Percentiles rank a stretch among this genome's conserved stretches.
phyloP scores from a whole-genome alignment of 805 yeast genomes.

The Wickerhamomyces xylosicus region DNA sequence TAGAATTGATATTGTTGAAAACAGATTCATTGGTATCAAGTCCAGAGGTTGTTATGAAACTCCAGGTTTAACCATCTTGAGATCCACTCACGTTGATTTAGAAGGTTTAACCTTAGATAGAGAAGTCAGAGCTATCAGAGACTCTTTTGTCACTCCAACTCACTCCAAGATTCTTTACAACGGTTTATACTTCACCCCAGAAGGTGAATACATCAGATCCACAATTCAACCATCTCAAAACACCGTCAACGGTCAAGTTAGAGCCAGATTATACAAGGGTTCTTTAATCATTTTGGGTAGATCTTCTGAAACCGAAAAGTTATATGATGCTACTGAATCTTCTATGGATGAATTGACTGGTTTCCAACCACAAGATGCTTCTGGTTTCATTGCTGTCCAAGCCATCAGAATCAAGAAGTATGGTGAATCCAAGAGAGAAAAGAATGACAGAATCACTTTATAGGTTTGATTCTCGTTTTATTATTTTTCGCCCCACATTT shows the following conservation, averaged over 20 bases:
- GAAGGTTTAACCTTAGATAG: slow-evolving; percentile 97
- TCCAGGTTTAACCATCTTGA: slow-evolving; percentile 92
- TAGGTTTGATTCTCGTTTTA: too few relatives aligned
- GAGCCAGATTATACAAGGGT: slow-evolving; percentile 93
- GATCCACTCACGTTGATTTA: slow-evolving; percentile 89
- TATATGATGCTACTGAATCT: slow-evolving; percentile 95
- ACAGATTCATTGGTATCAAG: slow-evolving; percentile 97
- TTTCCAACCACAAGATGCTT: slow-evolving; percentile 92
- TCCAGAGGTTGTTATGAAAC: slow-evolving; percentile 99
- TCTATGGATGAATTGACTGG: slow-evolving; percentile 99
- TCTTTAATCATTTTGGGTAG: slow-evolving; percentile 78
- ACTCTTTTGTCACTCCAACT: slow-evolving; percentile 86
- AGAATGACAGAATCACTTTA: slow-evolving; percentile 38
- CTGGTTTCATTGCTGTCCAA: slow-evolving; percentile 97
- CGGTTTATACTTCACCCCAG: slow-evolving; percentile 97
- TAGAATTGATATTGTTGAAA: slow-evolving; percentile 97
- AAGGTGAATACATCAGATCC: slow-evolving; percentile 88
- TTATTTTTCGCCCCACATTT: too few relatives aligned
- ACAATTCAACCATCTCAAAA: slow-evolving; percentile 93
- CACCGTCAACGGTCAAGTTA: slow-evolving; percentile 93
- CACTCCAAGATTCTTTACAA: slow-evolving; percentile 89
- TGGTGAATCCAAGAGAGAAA: slow-evolving; percentile 89
- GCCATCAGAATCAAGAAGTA: slow-evolving; percentile 97
- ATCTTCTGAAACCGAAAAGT: slow-evolving; percentile 89
- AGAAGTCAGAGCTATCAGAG: slow-evolving; percentile 96